phyloP scores from a whole-genome alignment of 495 filamentous ascomycete species.

The Mytilinidion resinicola region DNA sequence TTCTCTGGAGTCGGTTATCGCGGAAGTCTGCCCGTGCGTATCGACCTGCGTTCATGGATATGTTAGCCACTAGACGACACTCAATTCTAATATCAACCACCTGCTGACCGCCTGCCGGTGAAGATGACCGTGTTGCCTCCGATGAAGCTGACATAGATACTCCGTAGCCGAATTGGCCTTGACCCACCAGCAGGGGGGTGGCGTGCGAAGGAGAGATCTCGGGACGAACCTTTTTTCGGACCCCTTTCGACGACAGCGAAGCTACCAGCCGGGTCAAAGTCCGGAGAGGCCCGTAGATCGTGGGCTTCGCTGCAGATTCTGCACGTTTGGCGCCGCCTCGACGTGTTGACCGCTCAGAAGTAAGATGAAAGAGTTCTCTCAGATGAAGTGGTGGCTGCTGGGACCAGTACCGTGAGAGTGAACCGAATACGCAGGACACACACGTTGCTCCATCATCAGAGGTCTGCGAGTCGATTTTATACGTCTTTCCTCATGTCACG shows the following conservation, averaged over 20 bases:
- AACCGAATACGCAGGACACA: constrained; percentile 6
- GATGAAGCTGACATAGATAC: too few species aligned
- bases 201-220: background rate
- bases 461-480: constrained; percentile 22
- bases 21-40: constrained; percentile 7
- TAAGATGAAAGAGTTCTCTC: constrained; percentile 7
- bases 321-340: too few species aligned
- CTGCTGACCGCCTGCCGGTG: background rate
- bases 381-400: constrained; percentile 1
- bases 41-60: constrained; percentile 3
- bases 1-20: background rate
- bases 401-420: constrained; percentile 14
- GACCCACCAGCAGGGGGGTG: background rate
- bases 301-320: too few species aligned
- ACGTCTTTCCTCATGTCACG: constrained; percentile 12
- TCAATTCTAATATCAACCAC: constrained; percentile 10
- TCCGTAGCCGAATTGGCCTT: background rate
- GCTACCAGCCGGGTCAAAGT: background rate
- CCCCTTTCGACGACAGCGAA: background rate
- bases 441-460: constrained; percentile 1
- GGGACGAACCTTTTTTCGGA: constrained; percentile 1
- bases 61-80: constrained; percentile 20
- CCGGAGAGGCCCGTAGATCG: too few species aligned
- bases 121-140: too few species aligned
- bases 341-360: background rate